A percentile compares a stretch with the other conserved stretches of the same genome.
These are phyloP conservation scores for Pseudonitzschia multiseries DNA, from an alignment of 108 stramenopile species.

Conservation along the genomic window DNA sequence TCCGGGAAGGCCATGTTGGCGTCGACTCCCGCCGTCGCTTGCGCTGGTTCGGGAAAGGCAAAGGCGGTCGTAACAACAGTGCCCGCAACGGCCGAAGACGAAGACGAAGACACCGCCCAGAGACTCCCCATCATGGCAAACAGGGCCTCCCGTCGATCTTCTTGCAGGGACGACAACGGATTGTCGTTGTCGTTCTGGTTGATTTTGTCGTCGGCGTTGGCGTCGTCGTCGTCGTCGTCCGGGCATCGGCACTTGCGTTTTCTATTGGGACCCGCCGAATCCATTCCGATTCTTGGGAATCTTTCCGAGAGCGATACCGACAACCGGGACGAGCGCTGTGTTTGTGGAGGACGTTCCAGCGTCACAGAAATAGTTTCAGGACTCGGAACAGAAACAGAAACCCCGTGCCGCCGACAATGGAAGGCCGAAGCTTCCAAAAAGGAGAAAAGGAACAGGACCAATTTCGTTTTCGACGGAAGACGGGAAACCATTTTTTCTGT, in stretches of 20 bases:
- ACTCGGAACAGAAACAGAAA: background rate
- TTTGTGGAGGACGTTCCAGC: background rate
- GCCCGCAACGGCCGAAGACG: background rate
- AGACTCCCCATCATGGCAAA: conserved; percentile 44
- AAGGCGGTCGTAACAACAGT: background rate
- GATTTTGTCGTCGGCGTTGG: background rate
- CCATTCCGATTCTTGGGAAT: background rate
- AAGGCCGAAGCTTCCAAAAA: background rate
- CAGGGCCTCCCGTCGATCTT: conserved; percentile 40
- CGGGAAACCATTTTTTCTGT: background rate
- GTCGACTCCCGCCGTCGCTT: conserved; percentile 57
- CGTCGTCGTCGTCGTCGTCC: background rate
- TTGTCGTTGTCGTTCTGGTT: conserved; percentile 22
- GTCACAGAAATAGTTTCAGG: background rate
- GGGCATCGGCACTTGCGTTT: conserved; percentile 15
- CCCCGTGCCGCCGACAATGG: background rate
- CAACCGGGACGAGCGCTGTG: background rate
- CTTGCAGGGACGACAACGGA: background rate
- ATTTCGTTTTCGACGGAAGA: background rate
- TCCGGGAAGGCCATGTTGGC: conserved; percentile 69
- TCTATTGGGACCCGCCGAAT: background rate
- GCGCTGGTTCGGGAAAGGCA: conserved; percentile 30
- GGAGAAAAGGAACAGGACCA: background rate
- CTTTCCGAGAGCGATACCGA: background rate
- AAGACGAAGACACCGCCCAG: conserved; percentile 25